Conservation (phyloP, 805 yeast genomes). For the Groenewaldozyma tartarivorans region DNA sequence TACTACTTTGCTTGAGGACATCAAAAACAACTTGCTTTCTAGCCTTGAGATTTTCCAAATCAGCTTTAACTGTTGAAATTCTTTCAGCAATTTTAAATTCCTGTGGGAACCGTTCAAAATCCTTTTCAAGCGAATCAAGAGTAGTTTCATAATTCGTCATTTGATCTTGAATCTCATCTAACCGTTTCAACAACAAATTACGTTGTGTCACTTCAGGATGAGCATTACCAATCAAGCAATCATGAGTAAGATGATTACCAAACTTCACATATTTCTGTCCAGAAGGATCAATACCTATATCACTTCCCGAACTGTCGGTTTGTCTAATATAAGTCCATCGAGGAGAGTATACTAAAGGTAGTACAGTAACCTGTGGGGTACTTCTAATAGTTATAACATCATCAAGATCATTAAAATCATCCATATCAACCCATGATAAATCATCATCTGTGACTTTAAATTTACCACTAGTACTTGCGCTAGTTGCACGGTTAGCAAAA, state of each 20-base stretch:
- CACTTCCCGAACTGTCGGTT: constrained; percentile 33
- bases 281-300: constrained; percentile 9
- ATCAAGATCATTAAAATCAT: constrained; percentile 69
- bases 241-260: constrained; percentile 48
- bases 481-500: constrained; percentile 9
- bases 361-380: constrained; percentile 35
- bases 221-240: constrained; percentile 39
- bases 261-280: constrained; percentile 33
- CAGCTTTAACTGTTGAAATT: constrained; percentile 11
- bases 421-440: constrained; percentile 58
- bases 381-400: constrained; percentile 16
- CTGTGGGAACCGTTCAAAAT: constrained; percentile 15
- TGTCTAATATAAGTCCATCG: constrained; percentile 60
- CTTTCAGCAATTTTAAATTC: constrained; percentile 14
- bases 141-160: constrained; percentile 24
- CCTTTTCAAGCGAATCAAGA: constrained; percentile 23
- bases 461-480: constrained; percentile 11
- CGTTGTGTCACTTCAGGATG: constrained; percentile 23
- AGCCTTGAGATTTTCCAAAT: constrained; percentile 12
- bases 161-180: constrained; percentile 23
- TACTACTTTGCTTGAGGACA: constrained; percentile 7
- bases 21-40: constrained; percentile 10
- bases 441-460: constrained; percentile 27
- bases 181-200: constrained; percentile 20
- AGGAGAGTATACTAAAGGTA: constrained; percentile 61